A percentile compares a stretch with the other conserved stretches of the same genome.
phyloP scores from a whole-genome alignment of 2,329 filamentous ascomycete genomes.

The Hypoxylon sp. region DNA sequence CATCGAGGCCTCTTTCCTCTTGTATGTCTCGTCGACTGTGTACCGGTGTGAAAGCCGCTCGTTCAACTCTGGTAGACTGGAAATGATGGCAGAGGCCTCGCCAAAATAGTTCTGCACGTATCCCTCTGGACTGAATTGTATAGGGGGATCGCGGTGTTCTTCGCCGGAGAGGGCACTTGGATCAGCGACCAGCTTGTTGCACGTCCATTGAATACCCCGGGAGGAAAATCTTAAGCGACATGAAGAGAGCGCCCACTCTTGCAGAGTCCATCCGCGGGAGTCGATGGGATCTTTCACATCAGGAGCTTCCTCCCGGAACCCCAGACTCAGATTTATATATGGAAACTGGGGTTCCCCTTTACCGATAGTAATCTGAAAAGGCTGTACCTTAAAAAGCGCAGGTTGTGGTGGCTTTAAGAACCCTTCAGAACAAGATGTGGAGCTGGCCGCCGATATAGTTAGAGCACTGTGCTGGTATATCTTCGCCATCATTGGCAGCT shows the following conservation, averaged over 20 bases:
- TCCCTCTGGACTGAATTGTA: conserved; percentile 17
- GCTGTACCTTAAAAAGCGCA: conserved; percentile 12
- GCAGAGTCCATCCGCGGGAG: conserved; percentile 23
- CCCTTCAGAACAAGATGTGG: neutral
- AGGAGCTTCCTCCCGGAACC: conserved; percentile 13
- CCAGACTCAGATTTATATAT: conserved; percentile 13
- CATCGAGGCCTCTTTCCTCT: conserved; percentile 20
- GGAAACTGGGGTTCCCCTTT: conserved; percentile 12
- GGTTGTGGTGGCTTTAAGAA: conserved; percentile 17
- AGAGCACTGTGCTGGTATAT: conserved; percentile 23
- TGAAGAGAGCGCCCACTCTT: conserved; percentile 21
- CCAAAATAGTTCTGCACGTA: conserved; percentile 17
- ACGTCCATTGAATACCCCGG: conserved; percentile 21
- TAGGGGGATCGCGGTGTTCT: conserved; percentile 21
- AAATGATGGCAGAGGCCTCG: conserved; percentile 12
- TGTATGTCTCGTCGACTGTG: conserved; percentile 13
- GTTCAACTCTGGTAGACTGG: conserved; percentile 10
- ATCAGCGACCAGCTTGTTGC: conserved; percentile 16
- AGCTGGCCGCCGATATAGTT: conserved; percentile 17
- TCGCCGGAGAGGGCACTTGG: conserved; percentile 15
- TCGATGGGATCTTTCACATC: conserved; percentile 18
- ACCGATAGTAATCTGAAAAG: conserved; percentile 14
- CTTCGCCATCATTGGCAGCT: conserved; percentile 18
- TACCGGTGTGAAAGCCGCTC: conserved; percentile 6
- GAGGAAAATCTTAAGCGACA: conserved; percentile 19